Base-by-base conservation (phyloP, 2,329 filamentous ascomycete species). In the Pestalotiopsis sp. region DNA sequence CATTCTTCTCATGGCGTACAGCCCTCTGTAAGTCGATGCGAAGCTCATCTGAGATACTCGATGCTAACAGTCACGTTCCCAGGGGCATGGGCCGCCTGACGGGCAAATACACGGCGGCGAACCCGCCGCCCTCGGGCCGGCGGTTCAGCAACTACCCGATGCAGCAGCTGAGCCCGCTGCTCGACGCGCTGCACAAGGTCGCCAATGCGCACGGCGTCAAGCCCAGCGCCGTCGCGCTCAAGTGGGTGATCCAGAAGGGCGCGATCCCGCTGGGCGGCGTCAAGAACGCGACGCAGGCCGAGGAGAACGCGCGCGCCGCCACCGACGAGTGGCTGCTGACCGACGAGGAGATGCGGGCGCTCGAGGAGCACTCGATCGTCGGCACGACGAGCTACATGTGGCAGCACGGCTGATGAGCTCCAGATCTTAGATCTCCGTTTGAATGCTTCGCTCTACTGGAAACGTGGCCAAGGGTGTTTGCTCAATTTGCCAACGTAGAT, bases 191-290 rank as follows among this genome's bases (percentile, higher is more conserved):
- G 63, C 76, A 78, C 45, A 70, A 70, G 27, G 81, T 83, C 66
- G 80, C 78, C 0, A 76, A 79, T 9, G 76, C 78, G 66, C 76
- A 74, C 11, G 76, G 75, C 4, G 78, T 81, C 14, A 72, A 71
- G 20, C 70, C 78, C 17, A 76, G 79, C 31, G 81, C 82, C 1
- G 80, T 84, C 4, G 81, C 82, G 45, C 70, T 85, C 40, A 85
- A 85, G 69, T 84, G 80, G 71, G 80, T 79, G 11, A 78, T 84
- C 38, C 79, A 79, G 63, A 85, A 84, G 73, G 82, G 82, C 0
- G 79, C 80, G 7, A 74, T 83, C 5, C 83, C 82, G 0, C 70
- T 84, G 2, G 80, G 82, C 4, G 82, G 82, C 0, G 75, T 83
- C 4, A 78, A 82, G 59, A 82, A 80, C 59, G 71, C 75, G 17